Conservation (phyloP, 805 yeast species). For the Myxozyma mucilagina region DNA sequence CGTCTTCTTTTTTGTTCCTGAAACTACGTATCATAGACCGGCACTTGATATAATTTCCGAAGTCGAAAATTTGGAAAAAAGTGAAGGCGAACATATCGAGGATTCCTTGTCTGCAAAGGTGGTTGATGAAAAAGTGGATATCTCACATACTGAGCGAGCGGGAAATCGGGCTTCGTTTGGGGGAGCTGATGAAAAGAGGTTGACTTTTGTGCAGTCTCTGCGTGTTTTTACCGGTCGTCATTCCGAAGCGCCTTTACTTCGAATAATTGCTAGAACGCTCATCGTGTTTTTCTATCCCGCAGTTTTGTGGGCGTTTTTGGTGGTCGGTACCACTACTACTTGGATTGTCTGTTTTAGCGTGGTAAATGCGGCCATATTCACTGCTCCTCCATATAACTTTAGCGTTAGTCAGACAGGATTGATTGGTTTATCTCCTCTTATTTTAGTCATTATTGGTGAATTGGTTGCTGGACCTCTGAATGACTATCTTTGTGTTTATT, state of each 20-base stretch:
- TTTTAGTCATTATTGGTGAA: conserved; percentile 61
- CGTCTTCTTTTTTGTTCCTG: conserved; percentile 59
- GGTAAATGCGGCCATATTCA: conserved; percentile 53
- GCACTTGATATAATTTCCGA: conserved; percentile 32
- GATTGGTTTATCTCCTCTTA: conserved; percentile 28
- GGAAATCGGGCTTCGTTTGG: not conserved
- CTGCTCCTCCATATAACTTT: conserved; percentile 41
- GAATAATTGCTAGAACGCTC: conserved; percentile 57
- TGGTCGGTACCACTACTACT: conserved; percentile 54
- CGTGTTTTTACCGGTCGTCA: conserved; percentile 53
- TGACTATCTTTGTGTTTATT: conserved; percentile 49
- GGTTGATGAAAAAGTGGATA: not conserved
- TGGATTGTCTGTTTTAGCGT: conserved; percentile 66
- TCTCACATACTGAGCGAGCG: not conserved
- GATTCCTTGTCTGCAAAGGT: too few species aligned
- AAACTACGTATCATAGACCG: conserved; percentile 62
- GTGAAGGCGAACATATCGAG: not conserved
- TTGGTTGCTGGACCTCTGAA: conserved; percentile 53
- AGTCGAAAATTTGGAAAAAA: not conserved
- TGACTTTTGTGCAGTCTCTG: conserved; percentile 42
- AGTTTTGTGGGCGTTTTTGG: conserved; percentile 51
- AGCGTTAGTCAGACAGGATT: conserved; percentile 27
- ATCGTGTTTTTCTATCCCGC: conserved; percentile 52
- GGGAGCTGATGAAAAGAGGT: conserved; percentile 18
- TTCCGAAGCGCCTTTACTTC: conserved; percentile 49